Conservation (phyloP, 2,329 filamentous ascomycete species). For the Aquanectria penicillioides region DNA sequence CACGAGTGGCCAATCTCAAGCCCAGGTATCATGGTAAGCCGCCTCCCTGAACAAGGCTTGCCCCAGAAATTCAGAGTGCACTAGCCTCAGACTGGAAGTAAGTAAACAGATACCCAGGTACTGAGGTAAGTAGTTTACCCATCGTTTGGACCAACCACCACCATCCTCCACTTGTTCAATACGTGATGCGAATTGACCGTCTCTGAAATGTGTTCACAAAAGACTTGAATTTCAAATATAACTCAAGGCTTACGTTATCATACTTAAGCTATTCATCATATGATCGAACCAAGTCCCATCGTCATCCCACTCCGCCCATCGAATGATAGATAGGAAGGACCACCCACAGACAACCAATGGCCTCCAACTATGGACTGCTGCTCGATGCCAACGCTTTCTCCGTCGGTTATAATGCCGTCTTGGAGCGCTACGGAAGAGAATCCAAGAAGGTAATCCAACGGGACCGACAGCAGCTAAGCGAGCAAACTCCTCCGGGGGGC, state of each 20-base stretch:
- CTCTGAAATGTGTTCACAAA: no score
- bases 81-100: constrained; percentile 44
- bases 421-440: constrained; percentile 50
- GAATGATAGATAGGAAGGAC: constrained; percentile 1
- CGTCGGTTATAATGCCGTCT: constrained; percentile 58
- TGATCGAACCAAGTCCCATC: background rate
- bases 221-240: no score
- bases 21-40: constrained; percentile 26
- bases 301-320: constrained; percentile 30
- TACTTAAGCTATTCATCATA: no score
- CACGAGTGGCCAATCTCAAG: constrained; percentile 23
- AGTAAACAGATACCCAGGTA: constrained; percentile 42
- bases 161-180: no score
- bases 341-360: constrained; percentile 17
- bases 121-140: background rate
- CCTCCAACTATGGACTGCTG: constrained; percentile 57
- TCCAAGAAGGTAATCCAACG: constrained; percentile 44
- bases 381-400: constrained; percentile 57
- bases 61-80: constrained; percentile 16
- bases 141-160: background rate
- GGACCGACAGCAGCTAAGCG: constrained; percentile 37
- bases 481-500: constrained; percentile 7
- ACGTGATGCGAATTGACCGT: no score
- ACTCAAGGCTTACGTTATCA: no score
- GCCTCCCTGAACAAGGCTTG: constrained; percentile 26